Evolutionary conservation across 1,284 basidiomycete species (phyloP), one percentile per base, ranked within the genome.

Genomic region (Porodaedalea pini): DNA sequence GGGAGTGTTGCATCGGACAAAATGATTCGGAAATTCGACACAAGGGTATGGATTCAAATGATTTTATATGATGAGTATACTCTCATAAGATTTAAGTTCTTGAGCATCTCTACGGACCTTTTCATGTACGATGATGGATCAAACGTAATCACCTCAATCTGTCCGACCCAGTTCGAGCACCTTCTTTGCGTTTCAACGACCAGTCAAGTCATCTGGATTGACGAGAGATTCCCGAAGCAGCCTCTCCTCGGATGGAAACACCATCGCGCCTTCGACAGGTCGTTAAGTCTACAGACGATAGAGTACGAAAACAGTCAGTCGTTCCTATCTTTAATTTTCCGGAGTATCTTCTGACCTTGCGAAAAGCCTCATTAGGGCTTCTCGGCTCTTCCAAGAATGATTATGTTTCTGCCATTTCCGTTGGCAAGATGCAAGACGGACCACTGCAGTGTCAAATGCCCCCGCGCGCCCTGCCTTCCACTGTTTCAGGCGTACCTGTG

Each of bases 221-320:
- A 91, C 63, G 70, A 75, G 39, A 78, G 88, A 31, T 78, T 75
- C 64, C 68, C 77, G 11, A 67, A 66, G 21, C 79, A 71, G 58
- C 85, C 88, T 15, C 63, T 90, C 2, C 63, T 90, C 8, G 78
- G 77, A 5, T 78, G 80, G 63, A 80, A 76, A 58, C 88, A 91
- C 67, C 70, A 75, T 50, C 75, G 87, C n/a, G 71, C 76, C 40
- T 77, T 72, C 47, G 87, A 90, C 66, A 76, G 80, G 19, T 79
- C 78, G 1, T 73, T 90, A 15, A 69, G 71, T 50, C 66, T 74
- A 0, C 63, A 70, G 2, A 82, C 77, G 3, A 65, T 77, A 13
- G 62, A 64, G 6, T 62, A 76, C 8, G 60, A 62, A n/a, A 63
- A 68, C 32, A 65, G 82, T 82, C 65, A 48, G 73, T 64, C 21